Percentiles rank a stretch among this genome's conserved stretches.
These are phyloP conservation scores for Oehlia diaphana DNA, from an alignment of 192 early-diverging fungal genomes.

Conservation along the genomic window DNA sequence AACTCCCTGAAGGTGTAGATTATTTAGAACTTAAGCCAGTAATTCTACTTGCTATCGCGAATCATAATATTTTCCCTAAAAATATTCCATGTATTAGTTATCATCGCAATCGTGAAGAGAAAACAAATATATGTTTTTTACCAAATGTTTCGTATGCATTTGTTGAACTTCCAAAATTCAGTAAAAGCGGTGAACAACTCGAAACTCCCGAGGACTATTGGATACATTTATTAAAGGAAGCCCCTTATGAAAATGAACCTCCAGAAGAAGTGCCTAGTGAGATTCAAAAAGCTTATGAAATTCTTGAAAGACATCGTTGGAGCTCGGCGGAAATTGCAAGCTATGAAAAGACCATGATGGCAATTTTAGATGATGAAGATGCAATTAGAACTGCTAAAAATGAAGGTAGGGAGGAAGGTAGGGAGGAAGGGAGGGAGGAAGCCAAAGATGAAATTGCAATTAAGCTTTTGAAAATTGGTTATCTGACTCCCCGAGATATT, in stretches of 20 bases:
- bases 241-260: neutral
- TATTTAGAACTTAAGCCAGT: conserved; percentile 5
- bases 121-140: neutral
- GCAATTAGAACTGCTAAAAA: neutral
- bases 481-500: too few species aligned
- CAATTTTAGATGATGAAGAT: conserved; percentile 11
- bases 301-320: conserved; percentile 15
- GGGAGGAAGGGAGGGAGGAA: too few species aligned
- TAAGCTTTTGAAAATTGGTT: too few species aligned
- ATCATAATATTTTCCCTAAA: conserved; percentile 8
- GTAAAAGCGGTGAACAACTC: conserved; percentile 9
- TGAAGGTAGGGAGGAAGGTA: neutral
- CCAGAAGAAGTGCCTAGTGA: too few species aligned
- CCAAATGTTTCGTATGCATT: conserved; percentile 16
- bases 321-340: neutral
- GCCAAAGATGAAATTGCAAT: too few species aligned
- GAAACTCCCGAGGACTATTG: conserved; percentile 2
- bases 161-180: conserved; percentile 11
- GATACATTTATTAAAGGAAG: neutral
- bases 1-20: neutral
- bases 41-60: conserved; percentile 5
- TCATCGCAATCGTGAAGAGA: neutral
- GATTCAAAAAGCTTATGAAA: neutral
- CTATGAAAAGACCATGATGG: neutral
- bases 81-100: conserved; percentile 4